Conservation (phyloP, 768 basidiomycete species). For the Leccinellum rugosiceps region DNA sequence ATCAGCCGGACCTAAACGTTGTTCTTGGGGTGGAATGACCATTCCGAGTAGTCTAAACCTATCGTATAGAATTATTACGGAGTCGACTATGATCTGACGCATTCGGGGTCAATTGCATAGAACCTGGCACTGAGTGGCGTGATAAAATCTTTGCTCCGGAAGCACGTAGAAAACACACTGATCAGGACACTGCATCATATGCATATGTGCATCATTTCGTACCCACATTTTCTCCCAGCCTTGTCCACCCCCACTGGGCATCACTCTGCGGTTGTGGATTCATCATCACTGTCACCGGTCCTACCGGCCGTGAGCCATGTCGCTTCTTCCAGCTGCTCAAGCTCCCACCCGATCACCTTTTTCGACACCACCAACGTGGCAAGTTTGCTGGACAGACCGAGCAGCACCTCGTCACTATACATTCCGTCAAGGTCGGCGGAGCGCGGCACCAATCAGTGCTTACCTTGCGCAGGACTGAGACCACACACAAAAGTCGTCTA, state of each 20-base stretch:
- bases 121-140: neutral
- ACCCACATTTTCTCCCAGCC: neutral
- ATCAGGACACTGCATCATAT: neutral
- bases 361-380: slow-evolving; percentile 47
- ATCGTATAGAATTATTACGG: no score
- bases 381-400: slow-evolving; percentile 44
- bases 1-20: no score
- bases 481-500: slow-evolving; percentile 87
- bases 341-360: slow-evolving; percentile 60
- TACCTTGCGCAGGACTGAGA: slow-evolving; percentile 67
- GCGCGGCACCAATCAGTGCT: slow-evolving; percentile 17
- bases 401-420: slow-evolving; percentile 55
- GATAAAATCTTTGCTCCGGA: neutral
- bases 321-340: slow-evolving; percentile 63
- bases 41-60: no score
- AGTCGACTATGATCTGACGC: no score
- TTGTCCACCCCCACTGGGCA: slow-evolving; percentile 10
- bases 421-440: slow-evolving; percentile 3
- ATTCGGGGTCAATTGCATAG: neutral
- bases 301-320: slow-evolving; percentile 38
- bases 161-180: slow-evolving; percentile 1
- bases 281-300: slow-evolving; percentile 71
- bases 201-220: neutral
- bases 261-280: slow-evolving; percentile 37
- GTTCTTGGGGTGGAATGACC: no score